These are phyloP conservation scores for Cichorium intybus DNA, from an alignment of 140 eudicot species.

Conservation along the genomic window DNA sequence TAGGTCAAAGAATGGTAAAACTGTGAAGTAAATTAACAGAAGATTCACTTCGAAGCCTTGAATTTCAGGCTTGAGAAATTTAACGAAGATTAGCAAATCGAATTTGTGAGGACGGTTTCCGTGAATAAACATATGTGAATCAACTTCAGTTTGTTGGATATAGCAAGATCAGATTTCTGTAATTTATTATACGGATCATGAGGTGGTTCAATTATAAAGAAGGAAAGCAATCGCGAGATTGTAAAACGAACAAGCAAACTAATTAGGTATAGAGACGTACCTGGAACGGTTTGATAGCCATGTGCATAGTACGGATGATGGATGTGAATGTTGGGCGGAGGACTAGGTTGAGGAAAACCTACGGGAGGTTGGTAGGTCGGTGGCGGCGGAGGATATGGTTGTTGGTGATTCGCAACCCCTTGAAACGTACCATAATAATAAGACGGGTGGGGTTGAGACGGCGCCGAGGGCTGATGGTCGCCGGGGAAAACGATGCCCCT, in stretches of 20 bases:
- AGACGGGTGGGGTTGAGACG: slow-evolving; percentile 31
- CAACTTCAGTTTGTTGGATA: neutral
- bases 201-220: neutral
- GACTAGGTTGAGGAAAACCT: slow-evolving; percentile 73
- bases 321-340: slow-evolving; percentile 40
- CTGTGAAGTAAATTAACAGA: neutral
- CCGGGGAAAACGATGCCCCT: slow-evolving; percentile 37
- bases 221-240: neutral
- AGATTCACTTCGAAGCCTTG: neutral
- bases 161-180: neutral
- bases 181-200: neutral
- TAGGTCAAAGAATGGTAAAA: neutral
- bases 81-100: neutral
- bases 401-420: slow-evolving; percentile 62
- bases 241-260: neutral
- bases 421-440: slow-evolving; percentile 83
- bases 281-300: slow-evolving; percentile 78
- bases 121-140: slow-evolving; percentile 3
- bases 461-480: slow-evolving; percentile 35
- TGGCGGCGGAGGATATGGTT: slow-evolving; percentile 43
- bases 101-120: neutral
- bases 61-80: slow-evolving; percentile 3
- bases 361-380: slow-evolving; percentile 37
- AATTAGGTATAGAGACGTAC: slow-evolving; percentile 22
- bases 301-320: slow-evolving; percentile 44